A percentile compares a stretch with the other conserved stretches of the same genome.
Conservation (phyloP, 495 filamentous ascomycete species). For the Rostrohypoxylon terebratum region DNA sequence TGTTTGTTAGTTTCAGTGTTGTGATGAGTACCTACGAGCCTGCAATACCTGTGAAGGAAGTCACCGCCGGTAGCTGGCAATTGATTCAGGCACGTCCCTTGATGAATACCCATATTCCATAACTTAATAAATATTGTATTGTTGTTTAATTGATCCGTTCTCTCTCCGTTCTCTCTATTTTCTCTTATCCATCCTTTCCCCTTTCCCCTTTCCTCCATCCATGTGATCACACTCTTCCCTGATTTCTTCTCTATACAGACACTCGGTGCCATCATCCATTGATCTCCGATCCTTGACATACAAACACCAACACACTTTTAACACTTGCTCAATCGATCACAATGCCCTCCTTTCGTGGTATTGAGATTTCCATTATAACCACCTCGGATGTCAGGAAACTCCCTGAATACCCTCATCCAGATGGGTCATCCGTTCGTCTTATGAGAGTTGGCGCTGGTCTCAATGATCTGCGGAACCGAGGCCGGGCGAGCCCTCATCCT, state of each 20-base stretch:
- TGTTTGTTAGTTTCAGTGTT: neutral
- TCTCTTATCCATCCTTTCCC: neutral
- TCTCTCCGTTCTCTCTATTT: no score
- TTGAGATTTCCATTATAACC: slow-evolving; percentile 56
- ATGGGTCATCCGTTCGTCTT: slow-evolving; percentile 57
- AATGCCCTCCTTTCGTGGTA: slow-evolving; percentile 63
- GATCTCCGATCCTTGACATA: neutral
- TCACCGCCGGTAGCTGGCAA: neutral
- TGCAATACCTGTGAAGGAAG: slow-evolving; percentile 6
- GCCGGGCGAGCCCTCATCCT: slow-evolving; percentile 1
- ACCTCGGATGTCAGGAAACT: slow-evolving; percentile 48
- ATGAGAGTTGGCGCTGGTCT: slow-evolving; percentile 29
- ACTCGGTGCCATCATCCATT: neutral
- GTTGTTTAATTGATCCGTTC: no score
- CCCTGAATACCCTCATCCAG: slow-evolving; percentile 65
- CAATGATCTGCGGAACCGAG: slow-evolving; percentile 9
- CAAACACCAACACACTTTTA: neutral
- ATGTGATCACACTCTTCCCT: no score
- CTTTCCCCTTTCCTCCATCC: neutral
- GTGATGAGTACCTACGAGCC: no score
- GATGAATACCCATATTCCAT: neutral
- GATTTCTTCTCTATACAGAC: neutral
- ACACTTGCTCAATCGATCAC: slow-evolving; percentile 16
- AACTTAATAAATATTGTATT: neutral
- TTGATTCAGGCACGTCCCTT: neutral